A percentile compares a stretch with the other conserved stretches of the same genome.
Conservation (phyloP, 129 eudicot genomes). For the Saussurea involucrata region DNA sequence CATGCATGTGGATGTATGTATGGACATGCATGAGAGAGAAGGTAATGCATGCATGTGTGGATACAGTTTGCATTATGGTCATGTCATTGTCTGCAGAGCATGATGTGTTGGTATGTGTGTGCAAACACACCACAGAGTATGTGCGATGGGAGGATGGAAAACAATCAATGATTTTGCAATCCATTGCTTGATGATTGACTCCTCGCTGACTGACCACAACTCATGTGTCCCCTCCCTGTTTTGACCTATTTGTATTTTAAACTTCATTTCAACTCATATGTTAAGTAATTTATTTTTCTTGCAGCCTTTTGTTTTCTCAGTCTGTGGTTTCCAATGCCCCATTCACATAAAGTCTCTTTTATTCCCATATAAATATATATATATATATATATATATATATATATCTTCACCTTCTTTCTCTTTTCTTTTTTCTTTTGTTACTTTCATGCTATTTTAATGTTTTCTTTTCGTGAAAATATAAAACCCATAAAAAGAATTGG, state of each 20-base stretch:
- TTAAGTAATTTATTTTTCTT: constrained; percentile 9
- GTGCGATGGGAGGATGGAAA: constrained; percentile 29
- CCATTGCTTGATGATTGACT: constrained; percentile 47
- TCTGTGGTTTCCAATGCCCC: constrained; percentile 35
- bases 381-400: background rate
- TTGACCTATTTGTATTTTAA: constrained; percentile 31
- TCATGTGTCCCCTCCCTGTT: constrained; percentile 45
- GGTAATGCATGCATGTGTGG: constrained; percentile 26
- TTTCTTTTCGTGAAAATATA: background rate
- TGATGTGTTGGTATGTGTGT: constrained; percentile 36
- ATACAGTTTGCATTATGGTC: constrained; percentile 43
- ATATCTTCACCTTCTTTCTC: background rate
- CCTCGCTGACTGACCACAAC: constrained; percentile 46
- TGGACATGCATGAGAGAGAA: constrained; percentile 19
- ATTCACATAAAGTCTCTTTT: constrained; percentile 34
- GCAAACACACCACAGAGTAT: constrained; percentile 32
- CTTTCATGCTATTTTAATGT: background rate
- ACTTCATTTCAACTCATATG: constrained; percentile 16
- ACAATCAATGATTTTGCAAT: constrained; percentile 45
- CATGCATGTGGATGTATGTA: constrained; percentile 12
- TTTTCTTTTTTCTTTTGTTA: background rate
- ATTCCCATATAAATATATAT: constrained; percentile 6
- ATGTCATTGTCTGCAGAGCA: constrained; percentile 40
- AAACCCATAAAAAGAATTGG: background rate
- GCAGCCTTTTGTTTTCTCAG: constrained; percentile 38